Base-by-base conservation (phyloP, 1,284 basidiomycete species). In the Takashimella koratensis region DNA sequence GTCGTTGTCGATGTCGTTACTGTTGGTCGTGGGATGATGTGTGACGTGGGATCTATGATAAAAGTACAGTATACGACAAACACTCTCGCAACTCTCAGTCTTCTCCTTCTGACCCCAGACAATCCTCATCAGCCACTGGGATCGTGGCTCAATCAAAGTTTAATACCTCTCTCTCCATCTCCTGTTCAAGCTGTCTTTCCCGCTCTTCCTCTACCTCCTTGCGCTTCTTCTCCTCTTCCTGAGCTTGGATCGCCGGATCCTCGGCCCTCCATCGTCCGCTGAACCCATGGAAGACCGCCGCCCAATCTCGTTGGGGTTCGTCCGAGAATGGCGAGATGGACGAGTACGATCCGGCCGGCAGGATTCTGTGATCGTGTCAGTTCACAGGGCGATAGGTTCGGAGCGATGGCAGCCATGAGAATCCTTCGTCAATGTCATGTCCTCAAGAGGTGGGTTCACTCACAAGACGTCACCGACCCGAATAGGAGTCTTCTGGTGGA, bases 271-370 rank as follows among this genome's bases (percentile, higher is more conserved):
- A 68, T 46, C 67, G 58, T 23, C 66, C 62, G 53, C 39, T 52
- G 53, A 71, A 71, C 2, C 67, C 70, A 48, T 71, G 69, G 49
- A 52, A 67, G 26, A 60, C 55, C 5, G 67, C 70, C 6, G 67
- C 66, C 62, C 63, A 71, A 19, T 62, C 56, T 5, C 64, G 40
- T 49, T 67, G 63, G 12, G 49, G 43, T 39, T 68, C 63, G 23
- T 63, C 63, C 0, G 53, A 53, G 43, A 61, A 66, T 1, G 64
- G 60, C 25, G 58, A 61, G 12, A 67, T 63, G 47, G 62, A 62
- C 0, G 65, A 66, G 49, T 61, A 70, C 2, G 66, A 67, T 13
- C 65, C 67, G 5, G 67, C 62, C 2, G 67, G 70, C 22, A 70
- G 48, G 27, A 68, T 65, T 21, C 60, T 66, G 22, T 5, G 10